These are phyloP conservation scores for Corylus heterophylla DNA, from an alignment of 306 rosid species.

Conservation along the genomic window DNA sequence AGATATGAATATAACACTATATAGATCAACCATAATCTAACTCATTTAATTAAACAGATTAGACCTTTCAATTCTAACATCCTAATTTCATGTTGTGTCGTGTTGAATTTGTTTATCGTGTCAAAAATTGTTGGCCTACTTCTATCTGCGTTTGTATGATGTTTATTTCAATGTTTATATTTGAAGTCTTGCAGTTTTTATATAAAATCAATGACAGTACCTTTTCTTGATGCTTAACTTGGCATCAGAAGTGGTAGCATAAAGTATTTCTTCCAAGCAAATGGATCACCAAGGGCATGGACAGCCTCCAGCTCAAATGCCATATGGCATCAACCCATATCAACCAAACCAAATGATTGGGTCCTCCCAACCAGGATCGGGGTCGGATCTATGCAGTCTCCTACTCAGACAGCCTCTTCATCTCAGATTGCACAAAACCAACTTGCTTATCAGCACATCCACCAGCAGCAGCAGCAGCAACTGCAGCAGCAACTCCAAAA, in stretches of 20 bases:
- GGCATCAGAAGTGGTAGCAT: conserved; percentile 1
- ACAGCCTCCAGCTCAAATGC: conserved; percentile 27
- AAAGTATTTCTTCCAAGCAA: not conserved
- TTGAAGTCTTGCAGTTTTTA: not conserved
- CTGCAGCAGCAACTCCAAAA: conserved; percentile 45
- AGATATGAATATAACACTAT: no score
- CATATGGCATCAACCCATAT: conserved; percentile 36
- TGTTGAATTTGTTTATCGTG: no score
- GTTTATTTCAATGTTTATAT: not conserved
- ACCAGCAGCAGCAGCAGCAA: conserved; percentile 46
- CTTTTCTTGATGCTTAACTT: not conserved
- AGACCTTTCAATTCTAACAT: no score
- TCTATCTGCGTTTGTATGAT: not conserved
- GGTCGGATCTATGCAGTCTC: conserved; percentile 31
- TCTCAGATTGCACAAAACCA: conserved; percentile 41
- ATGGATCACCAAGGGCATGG: conserved; percentile 57
- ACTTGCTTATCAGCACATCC: conserved; percentile 35
- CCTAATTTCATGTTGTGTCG: no score
- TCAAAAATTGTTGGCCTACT: no score
- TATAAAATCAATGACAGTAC: not conserved
- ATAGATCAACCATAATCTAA: no score
- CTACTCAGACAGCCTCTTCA: conserved; percentile 27
- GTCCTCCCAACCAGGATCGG: conserved; percentile 26
- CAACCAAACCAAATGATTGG: conserved; percentile 38
- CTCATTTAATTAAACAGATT: no score